Percentiles rank a stretch among this genome's conserved stretches.
phyloP scores from a whole-genome alignment of 495 filamentous ascomycete species.

The Neurospora cerealis region DNA sequence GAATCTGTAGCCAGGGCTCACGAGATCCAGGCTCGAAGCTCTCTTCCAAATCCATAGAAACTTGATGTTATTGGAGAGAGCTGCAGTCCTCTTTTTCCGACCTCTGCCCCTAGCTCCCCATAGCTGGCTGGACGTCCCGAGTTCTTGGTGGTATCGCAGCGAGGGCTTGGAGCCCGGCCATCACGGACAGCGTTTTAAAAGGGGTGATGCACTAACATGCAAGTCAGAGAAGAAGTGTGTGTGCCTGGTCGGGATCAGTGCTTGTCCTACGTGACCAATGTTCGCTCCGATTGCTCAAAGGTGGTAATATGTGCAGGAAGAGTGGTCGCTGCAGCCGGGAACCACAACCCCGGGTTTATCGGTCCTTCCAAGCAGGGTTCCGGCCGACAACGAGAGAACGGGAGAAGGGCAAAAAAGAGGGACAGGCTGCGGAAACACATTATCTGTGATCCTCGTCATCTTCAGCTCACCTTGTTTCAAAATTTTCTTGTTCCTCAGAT shows the following conservation, averaged over 20 bases:
- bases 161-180: conserved; percentile 2
- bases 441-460: not conserved
- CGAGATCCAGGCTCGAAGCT: not conserved
- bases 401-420: not conserved
- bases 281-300: conserved; percentile 13
- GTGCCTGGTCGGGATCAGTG: conserved; percentile 16
- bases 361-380: not conserved
- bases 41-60: not conserved
- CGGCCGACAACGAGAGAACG: not conserved
- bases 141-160: conserved; percentile 4
- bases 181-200: not conserved
- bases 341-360: conserved; percentile 5
- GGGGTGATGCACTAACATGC: conserved; percentile 12
- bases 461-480: not conserved
- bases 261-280: conserved; percentile 8
- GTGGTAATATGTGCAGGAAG: conserved; percentile 1
- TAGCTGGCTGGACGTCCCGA: not conserved
- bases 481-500: not conserved
- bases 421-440: not conserved
- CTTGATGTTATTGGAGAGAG: not conserved
- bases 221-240: conserved; percentile 7
- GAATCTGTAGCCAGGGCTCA: not conserved
- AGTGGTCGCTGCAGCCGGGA: conserved; percentile 8
- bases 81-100: not conserved
- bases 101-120: not conserved